These are phyloP conservation scores for Acanthamoeba lenticulata DNA, from an alignment of 208 protist genomes.

Conservation along the genomic window DNA sequence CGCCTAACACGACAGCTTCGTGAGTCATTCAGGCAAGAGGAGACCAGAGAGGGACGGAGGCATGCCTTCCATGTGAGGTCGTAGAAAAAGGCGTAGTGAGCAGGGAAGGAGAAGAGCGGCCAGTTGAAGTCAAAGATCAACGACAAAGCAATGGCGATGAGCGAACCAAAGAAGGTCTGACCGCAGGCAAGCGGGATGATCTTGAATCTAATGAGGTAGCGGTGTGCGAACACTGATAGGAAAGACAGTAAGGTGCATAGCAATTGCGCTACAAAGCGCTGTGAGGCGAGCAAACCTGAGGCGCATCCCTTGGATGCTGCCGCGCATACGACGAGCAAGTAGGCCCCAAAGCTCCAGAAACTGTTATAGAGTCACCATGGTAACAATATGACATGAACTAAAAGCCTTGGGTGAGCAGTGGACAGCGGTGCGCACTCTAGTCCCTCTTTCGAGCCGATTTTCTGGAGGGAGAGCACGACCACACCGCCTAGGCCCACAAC, in stretches of 20 bases:
- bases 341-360: background rate
- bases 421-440: background rate
- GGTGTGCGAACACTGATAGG: constrained; percentile 3
- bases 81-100: background rate
- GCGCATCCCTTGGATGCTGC: background rate
- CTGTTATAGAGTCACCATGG: background rate
- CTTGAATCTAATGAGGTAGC: background rate
- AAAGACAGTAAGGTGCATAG: too few relatives aligned
- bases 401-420: background rate
- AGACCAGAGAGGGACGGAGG: too few relatives aligned
- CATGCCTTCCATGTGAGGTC: background rate
- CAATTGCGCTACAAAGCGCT: too few relatives aligned
- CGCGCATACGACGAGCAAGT: background rate
- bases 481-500: constrained; percentile 5
- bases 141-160: background rate
- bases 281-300: background rate
- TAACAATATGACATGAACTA: background rate
- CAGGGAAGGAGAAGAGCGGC: background rate
- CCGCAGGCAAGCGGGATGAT: background rate
- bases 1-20: too few relatives aligned
- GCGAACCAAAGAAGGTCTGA: constrained; percentile 15
- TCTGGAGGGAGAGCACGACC: background rate
- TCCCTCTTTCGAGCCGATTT: background rate
- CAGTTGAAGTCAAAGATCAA: constrained; percentile 18
- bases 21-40: too few relatives aligned